Conservation (phyloP, 352 stramenopile genomes). For the Globisporangium radiosum region DNA sequence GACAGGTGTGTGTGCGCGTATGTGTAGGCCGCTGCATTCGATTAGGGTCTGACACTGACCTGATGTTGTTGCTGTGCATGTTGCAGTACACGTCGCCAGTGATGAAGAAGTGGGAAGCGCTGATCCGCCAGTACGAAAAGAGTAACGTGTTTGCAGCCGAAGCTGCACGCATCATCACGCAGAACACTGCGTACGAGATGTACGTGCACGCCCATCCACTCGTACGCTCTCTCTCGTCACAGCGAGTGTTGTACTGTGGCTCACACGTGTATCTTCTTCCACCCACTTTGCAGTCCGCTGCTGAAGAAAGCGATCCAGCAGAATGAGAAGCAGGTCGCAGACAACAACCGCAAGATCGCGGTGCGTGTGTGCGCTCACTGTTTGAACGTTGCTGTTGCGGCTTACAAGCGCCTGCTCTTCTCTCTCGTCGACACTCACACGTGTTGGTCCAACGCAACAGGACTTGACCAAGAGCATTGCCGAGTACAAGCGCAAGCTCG, state of each 20-base stretch:
- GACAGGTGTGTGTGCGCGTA: conserved; percentile 28
- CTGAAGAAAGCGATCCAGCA: conserved; percentile 71
- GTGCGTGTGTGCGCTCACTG: conserved; percentile 19
- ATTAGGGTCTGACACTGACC: neutral
- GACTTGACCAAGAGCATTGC: conserved; percentile 63
- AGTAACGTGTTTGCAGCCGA: conserved; percentile 75
- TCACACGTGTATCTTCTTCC: neutral
- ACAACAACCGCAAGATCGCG: conserved; percentile 75
- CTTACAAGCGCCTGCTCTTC: too few relatives aligned
- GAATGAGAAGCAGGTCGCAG: conserved; percentile 73
- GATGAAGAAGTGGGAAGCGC: conserved; percentile 59
- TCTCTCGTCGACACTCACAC: neutral
- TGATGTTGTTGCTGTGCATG: neutral
- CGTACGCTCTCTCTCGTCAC: too few relatives aligned
- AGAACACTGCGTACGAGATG: conserved; percentile 80
- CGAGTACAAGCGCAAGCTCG: conserved; percentile 66
- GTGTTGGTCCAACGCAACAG: conserved; percentile 15
- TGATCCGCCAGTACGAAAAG: conserved; percentile 72
- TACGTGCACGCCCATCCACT: conserved; percentile 12
- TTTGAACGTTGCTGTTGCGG: neutral
- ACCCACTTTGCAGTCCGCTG: conserved; percentile 37
- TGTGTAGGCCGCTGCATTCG: neutral
- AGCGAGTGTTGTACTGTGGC: neutral
- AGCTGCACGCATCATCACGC: conserved; percentile 57
- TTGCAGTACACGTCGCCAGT: conserved; percentile 66